phyloP scores from a whole-genome alignment of 768 basidiomycete species.

The Clavulina sp. region DNA sequence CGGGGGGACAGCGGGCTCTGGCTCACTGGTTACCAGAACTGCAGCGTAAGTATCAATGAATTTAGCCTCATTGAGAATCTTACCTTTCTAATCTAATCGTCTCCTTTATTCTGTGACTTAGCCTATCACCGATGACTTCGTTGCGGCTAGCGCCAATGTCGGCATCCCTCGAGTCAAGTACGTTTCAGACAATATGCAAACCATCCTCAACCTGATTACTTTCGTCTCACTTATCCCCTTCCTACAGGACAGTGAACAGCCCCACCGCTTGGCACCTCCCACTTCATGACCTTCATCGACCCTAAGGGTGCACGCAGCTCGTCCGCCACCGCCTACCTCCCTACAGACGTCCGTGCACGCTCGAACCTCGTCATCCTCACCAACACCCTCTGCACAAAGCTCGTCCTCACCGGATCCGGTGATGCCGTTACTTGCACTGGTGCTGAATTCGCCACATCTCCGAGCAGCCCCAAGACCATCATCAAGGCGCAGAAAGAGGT shows the following conservation, averaged over 20 bases:
- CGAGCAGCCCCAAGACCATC: background rate
- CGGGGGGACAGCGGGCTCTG: conserved; percentile 6
- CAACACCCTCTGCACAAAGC: conserved; percentile 5
- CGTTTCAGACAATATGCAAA: conserved; percentile 2
- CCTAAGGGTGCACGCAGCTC: background rate
- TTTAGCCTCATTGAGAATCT: too few relatives aligned
- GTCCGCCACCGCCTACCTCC: conserved; percentile 7
- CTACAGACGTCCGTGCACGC: conserved; percentile 9
- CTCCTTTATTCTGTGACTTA: too few relatives aligned
- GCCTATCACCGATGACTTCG: conserved; percentile 1
- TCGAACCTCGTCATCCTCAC: conserved; percentile 10
- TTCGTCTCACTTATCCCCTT: background rate
- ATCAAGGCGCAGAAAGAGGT: conserved; percentile 11
- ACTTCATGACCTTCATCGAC: conserved; percentile 10
- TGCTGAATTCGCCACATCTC: background rate
- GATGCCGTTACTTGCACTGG: background rate
- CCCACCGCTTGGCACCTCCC: conserved; percentile 5
- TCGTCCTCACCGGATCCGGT: conserved; percentile 6
- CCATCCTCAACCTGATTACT: background rate
- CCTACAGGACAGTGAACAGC: conserved; percentile 7
- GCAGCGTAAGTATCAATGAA: background rate
- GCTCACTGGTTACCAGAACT: background rate
- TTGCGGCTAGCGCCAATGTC: conserved; percentile 6
- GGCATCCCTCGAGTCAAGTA: too few relatives aligned
- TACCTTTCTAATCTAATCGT: too few relatives aligned